Evolutionary conservation across 2,329 filamentous ascomycete genomes (phyloP), one percentile per base, ranked within the genome.

Genomic region (Juglanconis oblonga): DNA sequence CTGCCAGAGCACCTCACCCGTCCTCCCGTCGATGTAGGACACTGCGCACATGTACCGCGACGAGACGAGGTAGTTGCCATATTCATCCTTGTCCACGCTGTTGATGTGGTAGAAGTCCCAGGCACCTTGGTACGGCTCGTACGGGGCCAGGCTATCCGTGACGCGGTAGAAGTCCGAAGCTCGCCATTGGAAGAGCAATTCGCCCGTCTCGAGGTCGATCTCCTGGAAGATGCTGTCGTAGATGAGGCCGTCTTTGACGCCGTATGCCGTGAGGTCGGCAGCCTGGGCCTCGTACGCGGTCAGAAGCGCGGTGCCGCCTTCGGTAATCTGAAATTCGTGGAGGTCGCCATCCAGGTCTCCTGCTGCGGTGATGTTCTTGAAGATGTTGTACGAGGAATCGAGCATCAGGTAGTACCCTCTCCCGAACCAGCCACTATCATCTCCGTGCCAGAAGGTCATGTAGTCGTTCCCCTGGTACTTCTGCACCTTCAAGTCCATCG

Each of bases 281-380:
- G 65, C 57, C 7, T 73, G 67, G 35, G 67, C 67, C 60, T 74
- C 70, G 62, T 79, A 80, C 49, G 74, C 73, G 8, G 74, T 74
- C 66, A 79, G 72, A 40, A 81, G 68, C 24, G 74, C 74, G 1
- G 75, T 77, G 38, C 72, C 73, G 54, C 76, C 67, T 0, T 68
- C 58, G 1, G 77, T 80, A n/a, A 80, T 66, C 14, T 70, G 67
- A 59, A 79, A 74, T 52, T 79, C 76, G 64, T 80, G 78, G 48
- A 77, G 69, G 57, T 81, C 62, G 14, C 55, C 74, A 7, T 70
- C 71, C 9, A 68, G 58, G 63, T 67, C 38, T 68, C 65, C 36
- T 58, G 62, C 53, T 3, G 69, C 70, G 55, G 69, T 52, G 29
- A 64, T 42, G 2, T 50, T 57, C 52, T 65, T 63, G 56, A 64